A percentile compares a stretch with the other conserved stretches of the same genome.
phyloP scores from a whole-genome alignment of 805 yeast species.

The Candida vaughaniae region DNA sequence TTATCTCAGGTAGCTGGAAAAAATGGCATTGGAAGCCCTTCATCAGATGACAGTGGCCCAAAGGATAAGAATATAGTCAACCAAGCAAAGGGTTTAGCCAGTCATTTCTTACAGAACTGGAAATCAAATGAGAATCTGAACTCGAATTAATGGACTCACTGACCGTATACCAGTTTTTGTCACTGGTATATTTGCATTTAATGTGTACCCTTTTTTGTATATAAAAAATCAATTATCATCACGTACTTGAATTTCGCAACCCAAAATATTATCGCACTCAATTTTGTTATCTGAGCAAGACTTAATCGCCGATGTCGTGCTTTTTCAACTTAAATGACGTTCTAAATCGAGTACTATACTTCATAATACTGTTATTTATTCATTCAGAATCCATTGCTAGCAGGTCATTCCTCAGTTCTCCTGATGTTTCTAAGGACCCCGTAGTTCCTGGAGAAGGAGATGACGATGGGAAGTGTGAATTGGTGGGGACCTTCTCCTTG shows the following conservation, averaged over 20 bases:
- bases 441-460: too few relatives aligned
- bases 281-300: too few relatives aligned
- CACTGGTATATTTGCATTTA: not conserved
- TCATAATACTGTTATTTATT: conserved; percentile 2
- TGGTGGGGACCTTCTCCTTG: conserved; percentile 83
- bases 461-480: conserved; percentile 40
- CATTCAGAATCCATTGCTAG: not conserved
- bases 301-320: conserved; percentile 1
- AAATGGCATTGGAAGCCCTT: conserved; percentile 34
- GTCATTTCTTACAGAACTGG: conserved; percentile 26
- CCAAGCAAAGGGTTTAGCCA: conserved; percentile 38
- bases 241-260: conserved; percentile 1
- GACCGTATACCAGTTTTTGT: too few relatives aligned
- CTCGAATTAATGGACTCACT: too few relatives aligned
- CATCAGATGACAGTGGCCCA: conserved; percentile 14
- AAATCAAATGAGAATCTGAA: conserved; percentile 6
- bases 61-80: conserved; percentile 23
- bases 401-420: not conserved
- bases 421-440: too few relatives aligned
- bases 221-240: not conserved
- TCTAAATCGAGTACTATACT: not conserved
- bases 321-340: not conserved
- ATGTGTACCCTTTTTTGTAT: not conserved
- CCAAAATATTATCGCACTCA: not conserved
- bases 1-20: conserved; percentile 52